phyloP scores from a whole-genome alignment of 2,329 filamentous ascomycete species.

The Alternaria gansuensis region DNA sequence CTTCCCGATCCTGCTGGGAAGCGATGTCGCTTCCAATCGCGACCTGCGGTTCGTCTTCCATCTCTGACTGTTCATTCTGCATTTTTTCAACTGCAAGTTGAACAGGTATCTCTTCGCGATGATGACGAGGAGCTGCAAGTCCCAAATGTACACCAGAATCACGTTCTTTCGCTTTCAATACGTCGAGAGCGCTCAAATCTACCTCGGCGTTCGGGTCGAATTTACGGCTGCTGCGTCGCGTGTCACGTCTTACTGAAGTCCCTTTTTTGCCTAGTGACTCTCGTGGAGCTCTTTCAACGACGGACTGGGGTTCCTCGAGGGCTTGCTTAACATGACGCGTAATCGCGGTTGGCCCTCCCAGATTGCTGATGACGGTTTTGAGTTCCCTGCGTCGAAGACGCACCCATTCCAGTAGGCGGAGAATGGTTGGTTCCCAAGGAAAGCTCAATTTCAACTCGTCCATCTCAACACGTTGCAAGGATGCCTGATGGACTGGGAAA shows the following conservation, averaged over 20 bases:
- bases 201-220: conserved; percentile 41
- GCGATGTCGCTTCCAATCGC: conserved; percentile 11
- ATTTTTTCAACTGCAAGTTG: conserved; percentile 16
- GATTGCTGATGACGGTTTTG: conserved; percentile 50
- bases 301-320: conserved; percentile 26
- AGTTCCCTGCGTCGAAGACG: conserved; percentile 59
- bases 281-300: conserved; percentile 14
- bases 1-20: background rate
- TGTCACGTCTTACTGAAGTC: conserved; percentile 39
- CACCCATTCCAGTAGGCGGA: conserved; percentile 59
- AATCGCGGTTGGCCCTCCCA: conserved; percentile 58
- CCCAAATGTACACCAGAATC: conserved; percentile 25
- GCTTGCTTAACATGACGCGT: conserved; percentile 40
- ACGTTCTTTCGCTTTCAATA: conserved; percentile 34
- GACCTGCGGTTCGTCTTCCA: conserved; percentile 19
- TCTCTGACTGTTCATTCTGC: conserved; percentile 8
- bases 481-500: conserved; percentile 49
- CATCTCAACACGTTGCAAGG: conserved; percentile 52
- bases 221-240: conserved; percentile 43
- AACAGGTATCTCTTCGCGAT: conserved; percentile 12
- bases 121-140: conserved; percentile 17
- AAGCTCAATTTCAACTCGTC: conserved; percentile 57
- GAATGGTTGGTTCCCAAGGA: conserved; percentile 61
- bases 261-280: conserved; percentile 37
- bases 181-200: conserved; percentile 34